Percentiles rank a stretch among this genome's conserved stretches.
Conservation (phyloP, 208 protist species). For the Herpetomonas samuelpessoai region DNA sequence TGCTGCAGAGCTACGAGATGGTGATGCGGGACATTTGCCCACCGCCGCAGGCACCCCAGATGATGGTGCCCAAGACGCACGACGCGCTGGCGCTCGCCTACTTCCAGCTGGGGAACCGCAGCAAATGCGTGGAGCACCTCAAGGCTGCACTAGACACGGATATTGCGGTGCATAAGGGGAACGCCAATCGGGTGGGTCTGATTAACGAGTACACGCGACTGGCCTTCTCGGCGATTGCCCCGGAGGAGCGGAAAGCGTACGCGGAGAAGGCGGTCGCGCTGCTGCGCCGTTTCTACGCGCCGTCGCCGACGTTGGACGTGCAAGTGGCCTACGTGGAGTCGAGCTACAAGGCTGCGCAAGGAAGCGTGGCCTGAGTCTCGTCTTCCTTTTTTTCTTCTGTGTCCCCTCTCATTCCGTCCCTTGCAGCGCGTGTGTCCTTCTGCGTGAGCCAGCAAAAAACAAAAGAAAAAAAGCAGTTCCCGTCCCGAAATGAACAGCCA, state of each 20-base stretch:
- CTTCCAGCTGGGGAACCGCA: slow-evolving; percentile 59
- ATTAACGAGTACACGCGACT: slow-evolving; percentile 79
- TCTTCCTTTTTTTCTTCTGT: too few relatives aligned
- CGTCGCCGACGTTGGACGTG: slow-evolving; percentile 45
- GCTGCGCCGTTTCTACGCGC: slow-evolving; percentile 66
- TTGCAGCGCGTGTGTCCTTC: too few relatives aligned
- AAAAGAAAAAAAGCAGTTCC: too few relatives aligned
- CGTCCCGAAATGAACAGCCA: too few relatives aligned
- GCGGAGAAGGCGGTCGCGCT: slow-evolving; percentile 57
- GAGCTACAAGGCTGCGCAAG: slow-evolving; percentile 13
- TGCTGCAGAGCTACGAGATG: slow-evolving; percentile 85
- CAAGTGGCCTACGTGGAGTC: slow-evolving; percentile 50
- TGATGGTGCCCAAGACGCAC: slow-evolving; percentile 86
- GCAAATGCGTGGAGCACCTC: slow-evolving; percentile 80
- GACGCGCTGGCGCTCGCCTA: slow-evolving; percentile 80
- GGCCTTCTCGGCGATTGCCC: slow-evolving; percentile 38
- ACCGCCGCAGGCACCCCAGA: slow-evolving; percentile 69
- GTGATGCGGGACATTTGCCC: slow-evolving; percentile 84
- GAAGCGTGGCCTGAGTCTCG: too few relatives aligned
- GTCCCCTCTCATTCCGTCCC: too few relatives aligned
- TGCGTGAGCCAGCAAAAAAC: too few relatives aligned
- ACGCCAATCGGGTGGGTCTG: slow-evolving; percentile 45
- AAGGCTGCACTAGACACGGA: slow-evolving; percentile 48
- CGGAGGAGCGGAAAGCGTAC: slow-evolving; percentile 39
- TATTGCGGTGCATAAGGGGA: slow-evolving; percentile 47